A percentile compares a stretch with the other conserved stretches of the same genome.
Evolutionary conservation across 176 grass and related monocot genomes (phyloP).

Genomic region (Melocanna baccifera): DNA sequence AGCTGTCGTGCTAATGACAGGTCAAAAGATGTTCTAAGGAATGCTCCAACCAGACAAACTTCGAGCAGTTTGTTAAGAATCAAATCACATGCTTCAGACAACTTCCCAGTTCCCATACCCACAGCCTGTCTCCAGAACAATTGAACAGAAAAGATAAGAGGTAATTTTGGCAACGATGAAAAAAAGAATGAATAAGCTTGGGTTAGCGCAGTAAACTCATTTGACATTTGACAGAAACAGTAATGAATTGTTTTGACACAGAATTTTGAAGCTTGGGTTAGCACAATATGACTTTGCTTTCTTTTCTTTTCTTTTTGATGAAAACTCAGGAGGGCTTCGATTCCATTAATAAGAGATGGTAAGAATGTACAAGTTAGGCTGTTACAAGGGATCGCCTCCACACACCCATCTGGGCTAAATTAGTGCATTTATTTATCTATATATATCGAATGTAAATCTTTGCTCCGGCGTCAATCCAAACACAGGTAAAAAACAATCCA

Average conservation of each 20-base stretch:
- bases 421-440: constrained; percentile 28
- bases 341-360: constrained; percentile 1
- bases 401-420: constrained; percentile 8
- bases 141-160: background rate
- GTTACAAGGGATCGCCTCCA: constrained; percentile 38
- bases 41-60: background rate
- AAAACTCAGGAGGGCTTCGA: constrained; percentile 33
- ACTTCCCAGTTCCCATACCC: background rate
- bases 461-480: background rate
- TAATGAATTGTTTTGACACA: background rate
- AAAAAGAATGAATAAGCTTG: background rate
- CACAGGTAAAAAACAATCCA: constrained; percentile 11
- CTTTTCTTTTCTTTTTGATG: background rate
- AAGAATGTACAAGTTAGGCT: constrained; percentile 42
- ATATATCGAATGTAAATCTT: background rate
- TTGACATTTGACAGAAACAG: background rate
- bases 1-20: background rate
- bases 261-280: background rate
- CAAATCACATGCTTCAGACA: background rate
- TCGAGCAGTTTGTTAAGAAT: background rate
- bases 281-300: background rate
- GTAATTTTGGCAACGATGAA: background rate
- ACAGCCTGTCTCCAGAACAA: background rate
- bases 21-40: background rate
- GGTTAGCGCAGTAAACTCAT: background rate